phyloP scores from a whole-genome alignment of 192 early-diverging fungal genomes.

The Chytriomyces sp. region DNA sequence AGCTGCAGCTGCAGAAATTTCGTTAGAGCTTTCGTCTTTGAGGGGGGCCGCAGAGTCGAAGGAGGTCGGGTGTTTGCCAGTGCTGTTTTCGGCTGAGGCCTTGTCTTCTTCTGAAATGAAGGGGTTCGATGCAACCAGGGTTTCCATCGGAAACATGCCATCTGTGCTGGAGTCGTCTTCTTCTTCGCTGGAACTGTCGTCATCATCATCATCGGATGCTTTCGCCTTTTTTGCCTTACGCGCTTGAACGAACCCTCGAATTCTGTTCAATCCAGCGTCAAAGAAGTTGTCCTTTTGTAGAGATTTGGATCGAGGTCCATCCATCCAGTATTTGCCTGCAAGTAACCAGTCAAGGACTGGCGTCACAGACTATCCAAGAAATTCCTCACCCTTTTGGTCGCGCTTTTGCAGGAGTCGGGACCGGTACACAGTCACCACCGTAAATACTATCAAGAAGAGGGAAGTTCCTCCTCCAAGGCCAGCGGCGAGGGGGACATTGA shows the following conservation, averaged over 20 bases:
- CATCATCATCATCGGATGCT: not conserved
- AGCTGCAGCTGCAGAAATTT: not conserved
- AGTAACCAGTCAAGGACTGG: no score
- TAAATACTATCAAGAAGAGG: not conserved
- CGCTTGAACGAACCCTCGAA: not conserved
- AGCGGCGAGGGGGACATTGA: conserved; percentile 17
- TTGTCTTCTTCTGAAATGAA: conserved; percentile 15
- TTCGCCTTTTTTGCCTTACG: not conserved
- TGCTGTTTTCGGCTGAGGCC: not conserved
- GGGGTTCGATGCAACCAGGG: not conserved
- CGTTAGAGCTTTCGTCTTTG: conserved; percentile 4
- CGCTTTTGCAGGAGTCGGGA: not conserved
- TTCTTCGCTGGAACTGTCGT: not conserved
- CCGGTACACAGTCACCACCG: not conserved
- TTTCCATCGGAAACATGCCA: not conserved
- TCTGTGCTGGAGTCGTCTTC: not conserved
- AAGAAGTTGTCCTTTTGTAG: conserved; percentile 8
- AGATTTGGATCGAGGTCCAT: conserved; percentile 14
- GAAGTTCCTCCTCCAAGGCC: not conserved
- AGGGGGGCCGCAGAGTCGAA: conserved; percentile 2
- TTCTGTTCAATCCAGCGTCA: conserved; percentile 1
- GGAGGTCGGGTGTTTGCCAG: not conserved
- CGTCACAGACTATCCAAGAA: no score
- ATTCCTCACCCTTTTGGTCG: conserved; percentile 19
- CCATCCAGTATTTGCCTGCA: conserved; percentile 27